Base-by-base conservation (phyloP, 192 early-diverging fungal species). In the Podochytrium sp. region DNA sequence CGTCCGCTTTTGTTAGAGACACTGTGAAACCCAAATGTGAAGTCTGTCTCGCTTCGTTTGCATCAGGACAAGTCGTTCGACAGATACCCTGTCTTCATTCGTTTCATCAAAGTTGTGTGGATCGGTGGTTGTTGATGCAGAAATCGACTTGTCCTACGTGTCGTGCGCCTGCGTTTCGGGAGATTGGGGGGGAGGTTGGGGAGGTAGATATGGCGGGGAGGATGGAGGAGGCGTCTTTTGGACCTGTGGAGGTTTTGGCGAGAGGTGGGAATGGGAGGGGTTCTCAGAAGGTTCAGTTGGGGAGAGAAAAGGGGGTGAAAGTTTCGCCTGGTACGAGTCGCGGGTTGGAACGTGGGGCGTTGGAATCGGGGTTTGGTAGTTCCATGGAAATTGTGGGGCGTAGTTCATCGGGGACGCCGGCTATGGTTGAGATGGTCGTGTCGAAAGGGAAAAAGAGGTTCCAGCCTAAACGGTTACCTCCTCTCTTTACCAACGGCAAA, bases 81-180 rank as follows among this genome's bases (percentile, higher is more conserved):
- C 39, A 43, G 35, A 80, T 84, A 2, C 82, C 82, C 38, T 84
- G 79, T 59, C 55, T 76, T 20, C 79, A 81, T 60, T 69, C 66
- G 2, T 81, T 81, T 60, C 82, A 84, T 71, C 76, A 78, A 49
- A 6, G 23, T 6, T 84, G 82, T 53, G 77, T 84, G 27, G 81
- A 83, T 42, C 64, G 81, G 1, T 83, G 81, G 81, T 67, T 83
- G 3, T 25, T 83, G 58, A 76, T 80, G 42, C 60, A 65, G 3
- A 63, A 74, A 51, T 51, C 78, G 0, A 79, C 75, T 0, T 83
- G 81, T 65, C 81, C 81, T 7, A 69, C 59, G 25, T 83, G 81
- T 60, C 70, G 62, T 1, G 51, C 63, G 51, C 49, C 81, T 5
- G 81, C 78, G 14, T 83, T 77, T 64, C 34, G 30, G n/a, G 37